Conservation (phyloP, 2,329 filamentous ascomycete genomes). For the Chaetomium sp. region DNA sequence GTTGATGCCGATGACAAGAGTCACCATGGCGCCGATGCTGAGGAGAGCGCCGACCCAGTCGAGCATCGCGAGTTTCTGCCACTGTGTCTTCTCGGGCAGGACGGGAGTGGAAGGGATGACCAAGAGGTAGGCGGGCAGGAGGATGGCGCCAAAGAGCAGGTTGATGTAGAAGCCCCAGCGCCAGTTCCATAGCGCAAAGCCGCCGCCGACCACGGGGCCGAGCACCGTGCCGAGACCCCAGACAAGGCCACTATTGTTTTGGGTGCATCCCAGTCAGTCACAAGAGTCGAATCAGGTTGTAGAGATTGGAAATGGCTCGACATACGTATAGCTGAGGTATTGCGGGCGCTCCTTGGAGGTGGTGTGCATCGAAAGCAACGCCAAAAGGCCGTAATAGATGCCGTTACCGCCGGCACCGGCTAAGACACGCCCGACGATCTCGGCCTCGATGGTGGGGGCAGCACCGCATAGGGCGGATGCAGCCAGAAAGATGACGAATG, state of each 20-base stretch:
- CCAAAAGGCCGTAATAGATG: conserved; percentile 10
- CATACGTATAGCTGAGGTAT: not conserved
- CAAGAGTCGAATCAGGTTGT: not conserved
- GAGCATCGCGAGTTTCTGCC: not conserved
- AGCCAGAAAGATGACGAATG: not conserved
- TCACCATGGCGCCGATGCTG: not conserved
- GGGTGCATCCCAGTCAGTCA: not conserved
- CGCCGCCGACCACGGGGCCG: not conserved
- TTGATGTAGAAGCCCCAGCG: conserved; percentile 1
- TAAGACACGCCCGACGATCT: conserved; percentile 22
- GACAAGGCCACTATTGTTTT: not conserved
- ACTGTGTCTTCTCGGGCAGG: not conserved
- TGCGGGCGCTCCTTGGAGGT: not conserved
- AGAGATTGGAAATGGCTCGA: not conserved
- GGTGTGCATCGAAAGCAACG: not conserved
- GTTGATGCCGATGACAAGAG: not conserved
- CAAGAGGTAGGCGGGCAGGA: not conserved
- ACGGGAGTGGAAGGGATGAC: not conserved
- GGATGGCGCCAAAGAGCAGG: not conserved
- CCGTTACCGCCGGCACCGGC: conserved; percentile 15
- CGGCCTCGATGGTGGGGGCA: conserved; percentile 17
- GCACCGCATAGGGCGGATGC: conserved; percentile 19
- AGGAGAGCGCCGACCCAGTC: not conserved
- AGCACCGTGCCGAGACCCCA: not conserved
- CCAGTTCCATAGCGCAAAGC: not conserved